A percentile compares a stretch with the other conserved stretches of the same genome.
Evolutionary conservation across 352 stramenopile genomes (phyloP).

Genomic region (Pythium apleroticum): DNA sequence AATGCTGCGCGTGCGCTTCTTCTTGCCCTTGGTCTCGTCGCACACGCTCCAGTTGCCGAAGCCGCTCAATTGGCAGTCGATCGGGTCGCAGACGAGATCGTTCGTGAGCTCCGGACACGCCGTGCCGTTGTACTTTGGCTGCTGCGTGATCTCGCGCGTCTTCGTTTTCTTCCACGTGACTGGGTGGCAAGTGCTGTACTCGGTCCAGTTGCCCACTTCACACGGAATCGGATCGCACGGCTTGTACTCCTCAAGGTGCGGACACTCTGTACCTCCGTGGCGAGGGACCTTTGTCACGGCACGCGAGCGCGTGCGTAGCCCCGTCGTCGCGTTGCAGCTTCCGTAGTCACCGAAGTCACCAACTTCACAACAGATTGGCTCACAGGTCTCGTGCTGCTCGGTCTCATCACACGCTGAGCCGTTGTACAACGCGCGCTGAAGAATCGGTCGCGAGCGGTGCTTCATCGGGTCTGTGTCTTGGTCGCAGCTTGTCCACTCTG

Average conservation of each 20-base stretch:
- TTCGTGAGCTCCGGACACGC: slow-evolving; percentile 46
- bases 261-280: slow-evolving; percentile 39
- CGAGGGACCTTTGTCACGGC: slow-evolving; percentile 21
- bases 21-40: slow-evolving; percentile 16
- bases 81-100: slow-evolving; percentile 45
- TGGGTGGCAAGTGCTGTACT: slow-evolving; percentile 49
- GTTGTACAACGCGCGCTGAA: slow-evolving; percentile 29
- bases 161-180: slow-evolving; percentile 55
- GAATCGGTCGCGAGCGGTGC: slow-evolving; percentile 39
- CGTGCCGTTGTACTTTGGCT: slow-evolving; percentile 39
- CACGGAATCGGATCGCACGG: slow-evolving; percentile 39
- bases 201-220: slow-evolving; percentile 41
- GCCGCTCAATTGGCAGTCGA: slow-evolving; percentile 44
- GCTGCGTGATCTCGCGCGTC: slow-evolving; percentile 31
- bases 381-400: slow-evolving; percentile 36
- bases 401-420: slow-evolving; percentile 36
- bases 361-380: slow-evolving; percentile 44
- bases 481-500: slow-evolving; percentile 50
- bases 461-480: slow-evolving; percentile 40
- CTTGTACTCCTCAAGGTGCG: slow-evolving; percentile 34
- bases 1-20: slow-evolving; percentile 16
- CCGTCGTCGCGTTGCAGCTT: slow-evolving; percentile 37
- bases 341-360: slow-evolving; percentile 46
- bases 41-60: slow-evolving; percentile 30
- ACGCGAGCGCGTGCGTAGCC: slow-evolving; percentile 42